Evolutionary conservation across 2,329 filamentous ascomycete species (phyloP).

Genomic region (Colletotrichum cordylinicola): DNA sequence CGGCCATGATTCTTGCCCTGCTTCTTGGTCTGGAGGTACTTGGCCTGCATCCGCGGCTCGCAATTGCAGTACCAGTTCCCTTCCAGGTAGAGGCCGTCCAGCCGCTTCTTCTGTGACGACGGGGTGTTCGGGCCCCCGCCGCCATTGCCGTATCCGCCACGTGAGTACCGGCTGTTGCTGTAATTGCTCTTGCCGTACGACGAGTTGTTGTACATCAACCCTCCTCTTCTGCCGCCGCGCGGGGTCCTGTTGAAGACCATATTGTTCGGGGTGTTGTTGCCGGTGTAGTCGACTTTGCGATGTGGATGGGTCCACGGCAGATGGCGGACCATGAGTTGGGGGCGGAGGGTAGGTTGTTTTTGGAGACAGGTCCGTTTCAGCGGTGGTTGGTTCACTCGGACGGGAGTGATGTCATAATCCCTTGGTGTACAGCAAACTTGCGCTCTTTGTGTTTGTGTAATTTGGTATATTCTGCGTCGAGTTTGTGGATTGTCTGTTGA

Average conservation of each 20-base stretch:
- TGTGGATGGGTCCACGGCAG: constrained; percentile 20
- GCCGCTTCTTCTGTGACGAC: constrained; percentile 33
- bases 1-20: constrained; percentile 43
- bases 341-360: not conserved
- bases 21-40: constrained; percentile 42
- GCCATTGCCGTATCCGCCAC: not conserved
- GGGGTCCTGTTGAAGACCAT: constrained; percentile 7
- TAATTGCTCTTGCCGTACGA: not conserved
- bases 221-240: constrained; percentile 4
- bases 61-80: constrained; percentile 49
- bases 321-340: constrained; percentile 12
- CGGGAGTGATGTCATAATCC: constrained; percentile 2
- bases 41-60: constrained; percentile 41
- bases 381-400: not conserved
- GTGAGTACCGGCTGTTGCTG: not conserved
- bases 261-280: not conserved
- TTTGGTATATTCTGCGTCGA: not conserved
- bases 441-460: not conserved
- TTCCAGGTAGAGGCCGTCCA: constrained; percentile 37
- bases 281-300: constrained; percentile 5
- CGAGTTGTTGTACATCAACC: not conserved
- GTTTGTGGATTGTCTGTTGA: not conserved
- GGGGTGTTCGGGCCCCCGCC: not conserved
- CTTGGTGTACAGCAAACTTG: not conserved
- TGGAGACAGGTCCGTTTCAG: not conserved